phyloP scores from a whole-genome alignment of 768 basidiomycete species.

The Mrakia frigida region DNA sequence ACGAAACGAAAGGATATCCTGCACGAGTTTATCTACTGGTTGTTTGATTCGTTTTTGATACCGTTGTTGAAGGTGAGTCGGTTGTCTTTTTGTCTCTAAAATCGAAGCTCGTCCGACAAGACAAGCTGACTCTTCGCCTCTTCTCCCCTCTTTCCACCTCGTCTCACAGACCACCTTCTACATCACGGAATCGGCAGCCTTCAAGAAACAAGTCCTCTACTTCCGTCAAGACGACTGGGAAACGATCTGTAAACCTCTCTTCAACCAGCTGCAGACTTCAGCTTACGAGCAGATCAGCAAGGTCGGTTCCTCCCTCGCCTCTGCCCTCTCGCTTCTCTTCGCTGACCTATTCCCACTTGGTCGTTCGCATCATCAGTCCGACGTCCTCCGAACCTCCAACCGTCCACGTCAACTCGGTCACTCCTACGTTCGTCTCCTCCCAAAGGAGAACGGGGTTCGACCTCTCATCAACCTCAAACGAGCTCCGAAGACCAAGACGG shows the following conservation, averaged over 20 bases:
- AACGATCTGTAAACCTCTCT: constrained; percentile 70
- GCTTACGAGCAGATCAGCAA: constrained; percentile 67
- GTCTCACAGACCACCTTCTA: constrained; percentile 76
- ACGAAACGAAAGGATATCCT: constrained; percentile 72
- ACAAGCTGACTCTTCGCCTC: not conserved
- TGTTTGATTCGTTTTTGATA: constrained; percentile 77
- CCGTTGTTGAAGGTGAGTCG: constrained; percentile 65
- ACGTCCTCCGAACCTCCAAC: constrained; percentile 62
- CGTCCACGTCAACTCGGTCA: constrained; percentile 61
- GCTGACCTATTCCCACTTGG: not conserved
- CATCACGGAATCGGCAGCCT: constrained; percentile 83
- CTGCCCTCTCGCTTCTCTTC: not conserved
- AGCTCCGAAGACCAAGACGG: constrained; percentile 29
- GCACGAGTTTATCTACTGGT: constrained; percentile 90
- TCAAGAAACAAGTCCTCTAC: constrained; percentile 74
- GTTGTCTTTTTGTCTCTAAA: not conserved
- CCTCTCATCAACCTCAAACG: constrained; percentile 86
- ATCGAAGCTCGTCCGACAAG: not conserved
- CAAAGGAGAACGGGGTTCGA: constrained; percentile 90
- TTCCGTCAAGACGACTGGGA: constrained; percentile 94
- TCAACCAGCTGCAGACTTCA: constrained; percentile 62
- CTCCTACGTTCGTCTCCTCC: constrained; percentile 80
- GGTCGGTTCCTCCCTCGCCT: constrained; percentile 48
- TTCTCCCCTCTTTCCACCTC: not conserved
- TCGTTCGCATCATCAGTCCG: constrained; percentile 48